Percentiles rank a stretch among this genome's conserved stretches.
phyloP scores from a whole-genome alignment of 2,329 filamentous ascomycete genomes.

The Raffaelea albimanens region DNA sequence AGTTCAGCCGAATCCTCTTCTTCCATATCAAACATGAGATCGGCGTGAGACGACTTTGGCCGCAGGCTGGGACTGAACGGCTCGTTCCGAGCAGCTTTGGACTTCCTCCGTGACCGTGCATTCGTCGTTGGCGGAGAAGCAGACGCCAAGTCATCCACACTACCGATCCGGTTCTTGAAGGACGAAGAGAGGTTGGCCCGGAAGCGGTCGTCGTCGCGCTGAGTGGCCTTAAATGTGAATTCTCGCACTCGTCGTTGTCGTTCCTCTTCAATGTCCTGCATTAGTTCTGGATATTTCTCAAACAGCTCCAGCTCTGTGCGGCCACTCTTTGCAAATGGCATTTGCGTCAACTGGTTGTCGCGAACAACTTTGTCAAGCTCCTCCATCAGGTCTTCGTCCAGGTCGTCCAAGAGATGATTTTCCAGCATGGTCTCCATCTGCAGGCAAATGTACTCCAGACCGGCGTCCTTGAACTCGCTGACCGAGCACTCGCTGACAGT shows the following conservation, averaged over 20 bases:
- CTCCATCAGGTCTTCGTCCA: constrained; percentile 72
- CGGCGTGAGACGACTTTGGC: constrained; percentile 57
- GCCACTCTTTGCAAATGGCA: constrained; percentile 69
- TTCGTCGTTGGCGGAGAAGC: no score
- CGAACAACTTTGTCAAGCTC: constrained; percentile 75
- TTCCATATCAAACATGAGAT: constrained; percentile 93
- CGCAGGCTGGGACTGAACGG: constrained; percentile 57
- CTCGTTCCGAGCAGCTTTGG: constrained; percentile 34
- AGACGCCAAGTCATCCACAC: constrained; percentile 48
- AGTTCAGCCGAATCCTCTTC: constrained; percentile 31
- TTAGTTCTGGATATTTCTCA: constrained; percentile 54
- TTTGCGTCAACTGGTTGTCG: constrained; percentile 69
- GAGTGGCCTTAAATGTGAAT: constrained; percentile 58
- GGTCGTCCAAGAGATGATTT: constrained; percentile 74
- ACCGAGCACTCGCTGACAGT: constrained; percentile 77
- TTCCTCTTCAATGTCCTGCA: constrained; percentile 58
- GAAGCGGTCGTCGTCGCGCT: constrained; percentile 56
- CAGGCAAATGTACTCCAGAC: constrained; percentile 82
- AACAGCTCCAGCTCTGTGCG: constrained; percentile 58
- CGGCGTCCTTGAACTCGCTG: constrained; percentile 76
- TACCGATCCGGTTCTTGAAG: constrained; percentile 28
- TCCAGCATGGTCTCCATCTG: constrained; percentile 90
- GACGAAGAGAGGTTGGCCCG: constrained; percentile 37
- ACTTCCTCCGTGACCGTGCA: constrained; percentile 17
- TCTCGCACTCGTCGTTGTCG: constrained; percentile 62